Percentiles rank a stretch among this genome's conserved stretches.
These are phyloP conservation scores for Rubia tinctorum DNA, from an alignment of 305 asterid genomes.

Conservation along the genomic window DNA sequence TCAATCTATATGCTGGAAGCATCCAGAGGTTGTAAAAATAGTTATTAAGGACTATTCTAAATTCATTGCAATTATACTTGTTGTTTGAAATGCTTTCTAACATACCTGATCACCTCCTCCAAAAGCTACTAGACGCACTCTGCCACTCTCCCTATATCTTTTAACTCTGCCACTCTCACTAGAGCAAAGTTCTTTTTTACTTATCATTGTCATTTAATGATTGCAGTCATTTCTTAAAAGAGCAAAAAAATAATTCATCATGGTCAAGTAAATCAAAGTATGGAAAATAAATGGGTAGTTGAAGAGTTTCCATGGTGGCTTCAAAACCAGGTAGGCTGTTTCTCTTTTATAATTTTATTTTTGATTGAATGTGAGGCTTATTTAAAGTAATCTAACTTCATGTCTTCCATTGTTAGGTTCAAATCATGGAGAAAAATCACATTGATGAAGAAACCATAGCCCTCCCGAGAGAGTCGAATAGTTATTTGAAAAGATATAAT, in stretches of 20 bases:
- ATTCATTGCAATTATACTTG: not conserved
- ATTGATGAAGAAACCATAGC: not conserved
- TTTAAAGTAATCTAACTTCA: too few species aligned
- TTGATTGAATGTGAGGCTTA: not conserved
- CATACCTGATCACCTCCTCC: not conserved
- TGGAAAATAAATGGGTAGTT: not conserved
- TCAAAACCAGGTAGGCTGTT: not conserved
- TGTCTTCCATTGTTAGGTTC: not conserved
- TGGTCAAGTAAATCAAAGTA: too few species aligned
- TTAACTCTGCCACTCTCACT: too few species aligned
- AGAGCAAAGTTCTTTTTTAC: too few species aligned
- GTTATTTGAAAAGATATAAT: not conserved
- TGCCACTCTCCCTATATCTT: too few species aligned
- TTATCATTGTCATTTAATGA: too few species aligned
- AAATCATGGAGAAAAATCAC: not conserved
- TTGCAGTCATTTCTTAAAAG: too few species aligned
- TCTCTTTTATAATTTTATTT: too few species aligned
- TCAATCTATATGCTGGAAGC: not conserved
- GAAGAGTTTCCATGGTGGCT: not conserved
- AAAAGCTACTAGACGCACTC: not conserved
- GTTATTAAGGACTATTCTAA: too few species aligned
- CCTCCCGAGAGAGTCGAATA: not conserved
- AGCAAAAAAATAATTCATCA: too few species aligned
- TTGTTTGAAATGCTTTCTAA: not conserved
- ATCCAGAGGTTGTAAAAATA: not conserved